These are phyloP conservation scores for Rhizopus arrhizus DNA, from an alignment of 371 early-diverging fungal genomes.

Conservation along the genomic window DNA sequence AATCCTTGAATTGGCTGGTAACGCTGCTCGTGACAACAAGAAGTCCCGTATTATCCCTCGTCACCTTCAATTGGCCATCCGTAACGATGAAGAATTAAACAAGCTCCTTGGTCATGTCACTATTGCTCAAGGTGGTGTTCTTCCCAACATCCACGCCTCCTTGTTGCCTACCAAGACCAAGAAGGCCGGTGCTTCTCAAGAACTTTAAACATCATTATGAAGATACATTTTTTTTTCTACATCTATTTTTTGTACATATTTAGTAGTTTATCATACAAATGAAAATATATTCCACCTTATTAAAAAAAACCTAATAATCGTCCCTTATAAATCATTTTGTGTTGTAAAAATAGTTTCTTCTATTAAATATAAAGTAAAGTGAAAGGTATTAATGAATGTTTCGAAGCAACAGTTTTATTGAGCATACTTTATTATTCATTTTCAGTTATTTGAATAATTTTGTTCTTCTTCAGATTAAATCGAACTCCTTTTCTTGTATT, in stretches of 20 bases:
- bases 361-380: too few species aligned
- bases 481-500: conserved; percentile 33
- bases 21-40: conserved; percentile 96
- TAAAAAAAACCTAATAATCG: too few species aligned
- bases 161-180: conserved; percentile 75
- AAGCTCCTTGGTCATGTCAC: conserved; percentile 90
- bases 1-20: conserved; percentile 95
- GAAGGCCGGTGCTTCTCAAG: conserved; percentile 66
- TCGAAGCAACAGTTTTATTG: neutral
- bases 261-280: neutral
- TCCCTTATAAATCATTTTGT: too few species aligned
- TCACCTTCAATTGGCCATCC: conserved; percentile 90
- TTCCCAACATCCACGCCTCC: conserved; percentile 83
- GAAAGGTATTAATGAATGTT: too few species aligned
- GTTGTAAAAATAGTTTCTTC: too few species aligned
- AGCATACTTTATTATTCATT: conserved; percentile 6
- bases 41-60: conserved; percentile 93
- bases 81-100: conserved; percentile 96
- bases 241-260: conserved; percentile 13
- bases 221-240: neutral
- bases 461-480: conserved; percentile 41
- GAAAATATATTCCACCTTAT: conserved; percentile 2
- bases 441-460: conserved; percentile 32
- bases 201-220: conserved; percentile 32
- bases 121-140: conserved; percentile 87